Evolutionary conservation across 2,329 filamentous ascomycete genomes (phyloP), one percentile per base, ranked within the genome.

Genomic region (Exophiala bonariae): DNA sequence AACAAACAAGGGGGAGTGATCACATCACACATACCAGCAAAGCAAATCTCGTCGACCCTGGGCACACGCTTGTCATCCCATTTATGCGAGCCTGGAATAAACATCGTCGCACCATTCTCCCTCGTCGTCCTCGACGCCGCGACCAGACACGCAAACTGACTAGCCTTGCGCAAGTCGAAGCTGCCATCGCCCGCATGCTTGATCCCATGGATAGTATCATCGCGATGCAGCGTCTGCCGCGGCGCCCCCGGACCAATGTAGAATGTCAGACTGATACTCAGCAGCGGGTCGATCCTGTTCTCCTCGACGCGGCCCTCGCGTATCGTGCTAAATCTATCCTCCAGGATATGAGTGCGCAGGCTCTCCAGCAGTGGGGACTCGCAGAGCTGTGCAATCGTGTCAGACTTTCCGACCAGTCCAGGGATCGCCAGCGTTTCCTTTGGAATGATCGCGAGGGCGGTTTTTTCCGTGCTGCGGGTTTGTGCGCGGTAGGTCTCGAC

Each of bases 31-130:
- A 42, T 39, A 64, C 61, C 61, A 20, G 64, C 63, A 56, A 67
- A 68, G 52, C 59, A 61, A 5, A 67, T 56, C 44, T 67, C 62
- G 31, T 66, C 61, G 10, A 47, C 34, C 3, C 41, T 37, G 6
- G 65, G 60, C 23, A 19, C 18, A 14, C 64, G 56, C 63, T 34
- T 52, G 49, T 41, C 41, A 3, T 47, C 60, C 59, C 59, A 60
- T 9, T 60, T 52, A 52, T 78, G 75, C 0, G 68, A 73, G 1
- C 75, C 75, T 0, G 71, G 66, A 72, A 75, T 77, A 13, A 78
- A 59, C 58, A 78, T 75, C 0, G 74, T 79, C 2, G 68, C 65
- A 4, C 75, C 75, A 42, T 77, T 77, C 9, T 69, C 61, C 0
- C 68, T 63, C 2, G 65, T 65, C 31, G 70, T 71, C 19, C 50